Base-by-base conservation (phyloP, 768 basidiomycete species). In the Sistotremastrum niveocremeum region DNA sequence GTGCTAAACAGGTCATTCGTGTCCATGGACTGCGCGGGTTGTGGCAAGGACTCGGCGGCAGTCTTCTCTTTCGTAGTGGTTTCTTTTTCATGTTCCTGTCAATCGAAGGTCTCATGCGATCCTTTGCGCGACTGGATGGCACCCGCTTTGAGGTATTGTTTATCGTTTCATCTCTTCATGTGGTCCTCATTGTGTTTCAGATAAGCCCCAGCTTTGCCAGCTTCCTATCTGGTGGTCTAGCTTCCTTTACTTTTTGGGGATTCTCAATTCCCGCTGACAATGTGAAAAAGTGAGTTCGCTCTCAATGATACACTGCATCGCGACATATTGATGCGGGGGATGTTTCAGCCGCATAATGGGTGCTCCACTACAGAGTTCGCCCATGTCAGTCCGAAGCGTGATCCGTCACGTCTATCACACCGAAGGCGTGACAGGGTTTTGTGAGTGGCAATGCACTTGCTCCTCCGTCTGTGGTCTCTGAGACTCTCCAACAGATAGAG, bases 71-170 rank as follows among this genome's bases (percentile, higher is more conserved):
- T 59, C 65, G 86, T 42, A 73, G 74, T 47, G 81, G 79, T 63
- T 86, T 87, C 61, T 74, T 81, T 49, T 82, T 76, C 73, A 80
- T 86, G 77, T 88, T 86, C 60, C 66, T 81, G 37, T 75, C 74
- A 30, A 72, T 81, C 51, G 80, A 83, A 69, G 68, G 66, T 7
- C 64, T 79, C 49, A 81, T 81, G 74, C 70, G 80, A 35, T 59
- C 63, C 28, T 79, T 81, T 58, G 65, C 71, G 28, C 60, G 57
- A 41, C 60, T 80, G 43, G 61, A 71, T 47, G 78, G 77, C 40
- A 81, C 80, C 6, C 71, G 61, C 34, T 81, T 71, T 56, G 77
- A 78, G 60, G 79, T 80, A 51, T 29, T 11, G 28, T 31, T 7
- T 9, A 1, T 10, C 28, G 6, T n/a, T 7, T 11, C 32, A 35